phyloP scores from a whole-genome alignment of 768 basidiomycete genomes.

The Dacryopinax spathularia region DNA sequence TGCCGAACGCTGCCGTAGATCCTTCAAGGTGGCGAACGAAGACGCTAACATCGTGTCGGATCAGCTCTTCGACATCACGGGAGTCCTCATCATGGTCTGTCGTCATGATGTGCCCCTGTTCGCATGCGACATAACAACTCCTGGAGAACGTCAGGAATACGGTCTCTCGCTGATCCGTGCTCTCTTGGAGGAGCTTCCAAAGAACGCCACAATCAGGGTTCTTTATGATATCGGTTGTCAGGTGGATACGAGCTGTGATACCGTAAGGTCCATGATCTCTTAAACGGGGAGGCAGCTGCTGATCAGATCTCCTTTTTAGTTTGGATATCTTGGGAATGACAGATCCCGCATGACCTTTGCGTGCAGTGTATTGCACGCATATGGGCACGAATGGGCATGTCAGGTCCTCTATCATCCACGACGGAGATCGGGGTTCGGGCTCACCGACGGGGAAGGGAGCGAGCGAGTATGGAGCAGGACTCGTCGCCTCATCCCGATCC shows the following conservation, averaged over 20 bases:
- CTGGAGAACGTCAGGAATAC: conserved; percentile 9
- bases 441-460: conserved; percentile 9
- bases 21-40: conserved; percentile 9
- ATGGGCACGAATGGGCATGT: conserved; percentile 8
- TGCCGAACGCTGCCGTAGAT: conserved; percentile 4
- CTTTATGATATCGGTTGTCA: conserved; percentile 27
- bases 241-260: conserved; percentile 20
- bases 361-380: conserved; percentile 5
- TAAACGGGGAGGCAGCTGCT: background rate
- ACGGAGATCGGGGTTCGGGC: background rate
- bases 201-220: conserved; percentile 22
- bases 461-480: conserved; percentile 9
- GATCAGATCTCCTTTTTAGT: background rate
- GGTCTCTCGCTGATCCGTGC: background rate
- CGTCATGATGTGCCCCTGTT: conserved; percentile 8
- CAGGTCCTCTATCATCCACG: conserved; percentile 6
- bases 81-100: conserved; percentile 7
- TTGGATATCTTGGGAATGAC: background rate
- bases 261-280: background rate
- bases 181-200: conserved; percentile 4
- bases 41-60: background rate
- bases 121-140: background rate
- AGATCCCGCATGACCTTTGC: background rate
- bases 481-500: background rate
- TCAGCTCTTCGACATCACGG: conserved; percentile 5